A percentile compares a stretch with the other conserved stretches of the same genome.
Evolutionary conservation across 2,329 filamentous ascomycete genomes (phyloP).

Genomic region (Fusarium albosuccineum): DNA sequence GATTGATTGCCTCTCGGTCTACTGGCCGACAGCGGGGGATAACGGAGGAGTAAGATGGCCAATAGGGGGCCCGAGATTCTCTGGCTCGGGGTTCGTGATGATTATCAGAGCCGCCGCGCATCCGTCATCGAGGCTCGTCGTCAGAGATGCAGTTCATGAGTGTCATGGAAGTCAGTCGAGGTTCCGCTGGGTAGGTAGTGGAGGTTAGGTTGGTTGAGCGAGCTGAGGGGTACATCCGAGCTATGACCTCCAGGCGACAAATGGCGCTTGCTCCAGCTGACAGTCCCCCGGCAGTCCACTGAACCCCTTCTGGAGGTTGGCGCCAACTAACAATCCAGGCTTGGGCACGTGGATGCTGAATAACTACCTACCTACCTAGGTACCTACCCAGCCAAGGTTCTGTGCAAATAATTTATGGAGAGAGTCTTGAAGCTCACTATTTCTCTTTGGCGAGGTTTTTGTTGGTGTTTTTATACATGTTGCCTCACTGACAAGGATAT

Average conservation of each 20-base stretch:
- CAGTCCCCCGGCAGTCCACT: slow-evolving; percentile 17
- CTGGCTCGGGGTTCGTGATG: too few species aligned
- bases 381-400: too few species aligned
- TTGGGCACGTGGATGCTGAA: too few species aligned
- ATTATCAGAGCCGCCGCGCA: neutral
- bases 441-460: too few species aligned
- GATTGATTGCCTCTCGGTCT: slow-evolving; percentile 12
- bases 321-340: neutral
- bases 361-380: too few species aligned
- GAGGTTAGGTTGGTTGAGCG: neutral
- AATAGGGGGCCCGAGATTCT: neutral
- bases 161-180: neutral
- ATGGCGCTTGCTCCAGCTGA: slow-evolving; percentile 12
- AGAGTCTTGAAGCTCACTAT: too few species aligned
- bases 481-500: too few species aligned
- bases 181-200: too few species aligned
- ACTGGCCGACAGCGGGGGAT: slow-evolving; percentile 1
- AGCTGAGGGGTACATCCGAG: slow-evolving; percentile 11
- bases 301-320: slow-evolving; percentile 8
- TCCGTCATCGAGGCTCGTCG: slow-evolving; percentile 3
- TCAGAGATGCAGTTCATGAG: slow-evolving; percentile 4
- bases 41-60: neutral
- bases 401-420: too few species aligned
- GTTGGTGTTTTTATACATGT: too few species aligned
- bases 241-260: slow-evolving; percentile 22